phyloP scores from a whole-genome alignment of 78 protist species.

The Pelomyxa schiedti region DNA sequence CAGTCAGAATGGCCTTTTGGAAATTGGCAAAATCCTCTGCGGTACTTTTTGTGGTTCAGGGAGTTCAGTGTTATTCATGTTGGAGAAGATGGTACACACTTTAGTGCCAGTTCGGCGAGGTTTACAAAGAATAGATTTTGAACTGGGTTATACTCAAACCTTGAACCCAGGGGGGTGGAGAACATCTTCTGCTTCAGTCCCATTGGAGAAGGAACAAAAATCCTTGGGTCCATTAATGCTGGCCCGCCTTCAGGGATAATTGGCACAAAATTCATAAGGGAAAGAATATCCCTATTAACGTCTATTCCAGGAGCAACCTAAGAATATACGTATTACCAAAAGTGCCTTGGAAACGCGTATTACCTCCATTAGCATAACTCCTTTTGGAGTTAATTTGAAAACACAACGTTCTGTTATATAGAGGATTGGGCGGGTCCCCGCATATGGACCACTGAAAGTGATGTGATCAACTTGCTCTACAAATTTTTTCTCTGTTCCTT shows the following conservation, averaged over 20 bases:
- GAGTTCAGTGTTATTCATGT: too few species aligned
- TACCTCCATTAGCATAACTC: not conserved
- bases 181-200: not conserved
- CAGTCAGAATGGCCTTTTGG: too few species aligned
- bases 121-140: too few species aligned
- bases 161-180: too few species aligned
- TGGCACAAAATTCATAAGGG: constrained; percentile 15
- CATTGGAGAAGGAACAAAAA: not conserved
- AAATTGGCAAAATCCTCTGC: too few species aligned
- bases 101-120: too few species aligned
- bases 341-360: too few species aligned
- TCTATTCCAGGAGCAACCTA: constrained; percentile 18
- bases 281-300: not conserved
- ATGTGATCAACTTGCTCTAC: constrained; percentile 7
- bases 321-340: too few species aligned
- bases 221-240: not conserved
- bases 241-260: not conserved
- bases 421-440: not conserved
- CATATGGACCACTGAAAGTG: not conserved
- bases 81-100: too few species aligned
- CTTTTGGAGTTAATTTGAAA: not conserved
- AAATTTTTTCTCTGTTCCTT: constrained; percentile 2
- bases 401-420: constrained; percentile 14
- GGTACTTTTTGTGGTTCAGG: too few species aligned
- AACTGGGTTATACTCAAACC: too few species aligned